Base-by-base conservation (phyloP, 257 asterid genomes). In the Scutellaria minor region DNA sequence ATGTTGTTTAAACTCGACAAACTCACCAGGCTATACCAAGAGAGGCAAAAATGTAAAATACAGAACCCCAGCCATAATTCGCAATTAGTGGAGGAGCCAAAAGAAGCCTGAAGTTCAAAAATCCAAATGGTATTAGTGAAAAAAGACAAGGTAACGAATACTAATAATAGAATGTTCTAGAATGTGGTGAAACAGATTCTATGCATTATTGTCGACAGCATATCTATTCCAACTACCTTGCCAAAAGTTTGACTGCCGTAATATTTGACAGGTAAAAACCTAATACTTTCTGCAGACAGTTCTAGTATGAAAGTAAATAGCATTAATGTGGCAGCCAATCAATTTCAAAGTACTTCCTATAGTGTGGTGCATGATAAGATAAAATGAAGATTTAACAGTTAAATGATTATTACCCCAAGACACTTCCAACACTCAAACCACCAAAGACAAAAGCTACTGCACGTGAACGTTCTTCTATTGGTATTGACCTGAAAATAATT, bases 391-490 rank as follows among this genome's bases (percentile, higher is more conserved):
- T 46, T 5, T 48, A 68, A 20, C 24, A 51, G 2, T 70, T 15
- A 53, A 53, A 59, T 37, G 73, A 54, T 68, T 62, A 45, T 73
- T 91, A 94, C 99, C 99, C 99, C 62, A 80, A 77, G 69, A 94
- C 99, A 70, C 98, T 94, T 84, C 99, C 99, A 73, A 88, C 82
- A 80, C 99, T 94, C 83, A 94, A 84, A 74, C 99, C 99, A 73
- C 97, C 96, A 75, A 94, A 94, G 76, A 94, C 99, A 84, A 94
- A 89, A 54, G 99, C 83, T 62, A 94, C 99, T 56, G 98, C 99
- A 58, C 99, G 93, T 20, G 98, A 94, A 12, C 98, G 97, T 81
- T 94, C 99, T 75, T 85, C 90, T 72, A 87, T 48, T 58, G 99
- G 99, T 83, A 94, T 90, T 59, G 89, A 64, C 92, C 99, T 94